phyloP scores from a whole-genome alignment of 2,329 filamentous ascomycete genomes.

The Trichoderma sp. region DNA sequence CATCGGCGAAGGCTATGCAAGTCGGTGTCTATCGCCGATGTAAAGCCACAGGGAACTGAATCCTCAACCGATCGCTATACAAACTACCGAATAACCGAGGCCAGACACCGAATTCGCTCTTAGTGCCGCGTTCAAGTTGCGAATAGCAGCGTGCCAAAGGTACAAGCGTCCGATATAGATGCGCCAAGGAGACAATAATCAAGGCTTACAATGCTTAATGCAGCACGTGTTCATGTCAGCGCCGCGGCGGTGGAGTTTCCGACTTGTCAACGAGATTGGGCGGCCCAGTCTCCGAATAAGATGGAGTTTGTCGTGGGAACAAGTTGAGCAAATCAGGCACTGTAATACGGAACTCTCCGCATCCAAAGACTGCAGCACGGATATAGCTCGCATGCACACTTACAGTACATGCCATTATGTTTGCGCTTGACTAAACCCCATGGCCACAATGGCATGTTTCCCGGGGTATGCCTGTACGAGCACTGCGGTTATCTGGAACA shows the following conservation, averaged over 20 bases:
- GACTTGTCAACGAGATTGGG: neutral
- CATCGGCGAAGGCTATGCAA: neutral
- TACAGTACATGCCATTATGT: neutral
- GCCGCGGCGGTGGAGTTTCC: neutral
- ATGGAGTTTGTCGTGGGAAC: neutral
- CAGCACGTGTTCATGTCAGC: constrained; percentile 1
- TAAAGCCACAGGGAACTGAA: neutral
- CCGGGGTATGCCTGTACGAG: neutral
- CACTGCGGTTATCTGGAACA: neutral
- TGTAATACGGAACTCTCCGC: neutral
- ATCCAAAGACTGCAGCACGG: neutral
- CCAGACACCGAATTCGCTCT: neutral
- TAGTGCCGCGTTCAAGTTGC: neutral
- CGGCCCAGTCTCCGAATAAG: neutral
- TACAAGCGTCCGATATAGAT: neutral
- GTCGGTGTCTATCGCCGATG: neutral
- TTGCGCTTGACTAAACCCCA: neutral
- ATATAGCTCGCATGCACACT: neutral
- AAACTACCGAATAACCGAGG: constrained; percentile 15
- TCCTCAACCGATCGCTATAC: neutral
- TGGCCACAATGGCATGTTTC: constrained; percentile 9
- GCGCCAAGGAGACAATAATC: neutral
- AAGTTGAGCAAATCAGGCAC: neutral
- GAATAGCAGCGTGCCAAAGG: neutral
- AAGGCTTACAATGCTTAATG: neutral